These are phyloP conservation scores for Teratosphaeriaceae sp. DNA, from an alignment of 2,329 filamentous ascomycete species.

Conservation along the genomic window DNA sequence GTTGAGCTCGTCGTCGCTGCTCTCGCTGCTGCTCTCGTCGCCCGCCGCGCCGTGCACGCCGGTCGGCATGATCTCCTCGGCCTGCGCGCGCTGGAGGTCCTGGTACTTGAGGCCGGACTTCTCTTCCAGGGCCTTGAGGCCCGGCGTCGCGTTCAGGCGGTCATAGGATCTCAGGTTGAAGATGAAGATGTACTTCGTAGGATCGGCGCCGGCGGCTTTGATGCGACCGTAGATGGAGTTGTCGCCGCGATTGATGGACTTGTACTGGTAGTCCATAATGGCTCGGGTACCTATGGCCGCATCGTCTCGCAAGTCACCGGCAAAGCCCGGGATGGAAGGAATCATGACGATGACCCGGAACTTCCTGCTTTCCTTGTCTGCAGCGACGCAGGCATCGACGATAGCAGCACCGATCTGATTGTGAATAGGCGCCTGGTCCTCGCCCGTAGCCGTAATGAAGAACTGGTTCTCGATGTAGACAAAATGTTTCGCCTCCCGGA, in stretches of 20 bases:
- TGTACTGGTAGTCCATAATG: constrained; percentile 99
- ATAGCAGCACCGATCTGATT: constrained; percentile 86
- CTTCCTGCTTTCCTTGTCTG: constrained; percentile 74
- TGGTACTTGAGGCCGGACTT: constrained; percentile 77
- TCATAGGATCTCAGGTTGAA: constrained; percentile 95
- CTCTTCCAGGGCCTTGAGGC: constrained; percentile 67
- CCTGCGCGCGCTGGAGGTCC: constrained; percentile 79
- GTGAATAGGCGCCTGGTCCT: constrained; percentile 77
- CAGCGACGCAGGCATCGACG: constrained; percentile 79
- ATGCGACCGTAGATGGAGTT: constrained; percentile 85
- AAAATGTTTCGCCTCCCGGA: constrained; percentile 80
- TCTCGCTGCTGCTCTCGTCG: constrained; percentile 36
- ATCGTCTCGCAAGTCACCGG: constrained; percentile 77
- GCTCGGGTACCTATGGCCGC: constrained; percentile 80
- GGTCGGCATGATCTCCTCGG: constrained; percentile 77
- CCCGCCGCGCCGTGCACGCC: constrained; percentile 57
- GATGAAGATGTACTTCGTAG: constrained; percentile 75
- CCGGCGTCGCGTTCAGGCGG: constrained; percentile 75
- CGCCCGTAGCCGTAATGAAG: constrained; percentile 90
- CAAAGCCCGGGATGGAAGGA: constrained; percentile 87
- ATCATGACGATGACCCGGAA: constrained; percentile 89
- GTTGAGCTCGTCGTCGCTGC: too few species aligned
- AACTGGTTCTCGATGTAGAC: constrained; percentile 99
- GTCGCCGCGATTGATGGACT: constrained; percentile 85
- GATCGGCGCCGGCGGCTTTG: constrained; percentile 65